Base-by-base conservation (phyloP, 306 rosid genomes). In the Vicia villosa region DNA sequence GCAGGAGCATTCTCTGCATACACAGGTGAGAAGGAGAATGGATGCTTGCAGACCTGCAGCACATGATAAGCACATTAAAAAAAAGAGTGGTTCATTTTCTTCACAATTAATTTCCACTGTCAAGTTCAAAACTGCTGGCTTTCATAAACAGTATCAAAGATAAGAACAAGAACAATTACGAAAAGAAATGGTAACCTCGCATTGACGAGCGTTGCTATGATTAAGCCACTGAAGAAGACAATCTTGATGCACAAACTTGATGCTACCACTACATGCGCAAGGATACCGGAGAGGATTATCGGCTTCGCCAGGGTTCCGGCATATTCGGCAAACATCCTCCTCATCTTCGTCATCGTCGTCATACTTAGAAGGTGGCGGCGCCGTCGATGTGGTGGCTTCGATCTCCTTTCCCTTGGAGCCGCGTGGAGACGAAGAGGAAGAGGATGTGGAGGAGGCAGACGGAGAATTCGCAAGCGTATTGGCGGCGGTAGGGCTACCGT, bases 181-280 rank as follows among this genome's bases (percentile, higher is more conserved):
- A 26, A 46, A 8, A 49, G 12, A 58, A 14, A 57, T 67, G n/a
- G 45, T 3, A 77, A 95, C 99, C 97, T 95, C 99, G 88, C 99
- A 95, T 83, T 95, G 99, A 55, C 99, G 96, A 71, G 97, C 99
- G 83, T 95, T 95, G 88, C 99, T 95, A 78, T 95, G 99, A 86
- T 87, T 91, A 65, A 95, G 97, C 99, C 99, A 95, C 87, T 91
- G 99, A 74, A 95, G 89, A 63, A 95, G 96, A 78, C 99, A 95
- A 52, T 91, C 99, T 78, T 95, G 99, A 66, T 91, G 99, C 63
- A 95, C 99, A 69, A 80, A 95, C 74, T 95, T 95, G 72, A 95
- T 95, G 83, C 99, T 95, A 8, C 99, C 99, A 77, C 99, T 95
- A 60, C 99, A 95, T 26, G 99, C 99, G 75, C 99, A 95, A 0